Conservation (phyloP, 2,329 filamentous ascomycete species). For the Podosphaera leucotricha region DNA sequence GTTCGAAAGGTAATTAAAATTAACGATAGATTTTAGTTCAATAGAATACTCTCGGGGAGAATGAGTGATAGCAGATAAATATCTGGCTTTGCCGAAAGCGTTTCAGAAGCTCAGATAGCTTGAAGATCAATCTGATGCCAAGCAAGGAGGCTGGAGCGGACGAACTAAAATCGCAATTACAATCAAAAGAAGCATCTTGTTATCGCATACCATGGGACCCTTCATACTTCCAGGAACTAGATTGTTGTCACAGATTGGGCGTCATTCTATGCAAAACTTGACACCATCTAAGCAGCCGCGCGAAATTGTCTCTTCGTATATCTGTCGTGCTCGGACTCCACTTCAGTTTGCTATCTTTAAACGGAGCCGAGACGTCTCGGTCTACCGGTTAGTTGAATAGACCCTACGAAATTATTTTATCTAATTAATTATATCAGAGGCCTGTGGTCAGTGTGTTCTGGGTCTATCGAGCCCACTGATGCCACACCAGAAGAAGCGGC, state of each 20-base stretch:
- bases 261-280: background rate
- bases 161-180: background rate
- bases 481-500: constrained; percentile 29
- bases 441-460: constrained; percentile 37
- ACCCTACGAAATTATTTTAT: constrained; percentile 1
- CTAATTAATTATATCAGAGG: constrained; percentile 17
- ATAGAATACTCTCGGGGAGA: background rate
- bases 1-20: background rate
- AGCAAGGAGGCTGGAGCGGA: background rate
- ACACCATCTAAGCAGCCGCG: background rate
- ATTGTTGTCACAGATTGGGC: background rate
- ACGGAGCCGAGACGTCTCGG: constrained; percentile 32
- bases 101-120: background rate
- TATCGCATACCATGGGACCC: background rate
- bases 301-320: constrained; percentile 20
- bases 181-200: background rate
- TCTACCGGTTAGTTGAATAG: constrained; percentile 27
- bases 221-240: background rate
- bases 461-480: constrained; percentile 32
- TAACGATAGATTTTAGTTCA: background rate
- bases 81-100: background rate
- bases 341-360: constrained; percentile 35
- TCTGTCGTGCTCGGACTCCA: constrained; percentile 16
- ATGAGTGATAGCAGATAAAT: background rate
- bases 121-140: background rate